These are phyloP conservation scores for Saturnispora hagleri DNA, from an alignment of 805 yeast species.

Conservation along the genomic window DNA sequence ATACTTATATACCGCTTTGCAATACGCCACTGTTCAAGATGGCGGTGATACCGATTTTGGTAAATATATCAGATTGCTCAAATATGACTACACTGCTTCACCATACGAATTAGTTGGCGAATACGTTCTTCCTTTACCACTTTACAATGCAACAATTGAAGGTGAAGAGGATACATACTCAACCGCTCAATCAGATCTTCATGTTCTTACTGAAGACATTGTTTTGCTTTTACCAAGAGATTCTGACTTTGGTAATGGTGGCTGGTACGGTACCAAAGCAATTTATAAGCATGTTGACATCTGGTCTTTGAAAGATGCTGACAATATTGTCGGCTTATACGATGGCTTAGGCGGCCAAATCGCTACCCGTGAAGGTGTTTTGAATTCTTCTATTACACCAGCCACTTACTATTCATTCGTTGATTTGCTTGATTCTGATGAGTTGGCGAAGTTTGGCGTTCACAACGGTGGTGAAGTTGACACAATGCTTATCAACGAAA, in stretches of 20 bases:
- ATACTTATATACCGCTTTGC: conserved; percentile 20
- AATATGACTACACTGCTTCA: conserved; percentile 20
- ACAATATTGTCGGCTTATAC: conserved; percentile 23
- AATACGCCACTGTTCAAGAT: conserved; percentile 26
- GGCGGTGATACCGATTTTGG: conserved; percentile 22
- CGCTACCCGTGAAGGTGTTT: conserved; percentile 17
- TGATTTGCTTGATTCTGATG: conserved; percentile 19
- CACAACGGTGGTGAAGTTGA: conserved; percentile 27
- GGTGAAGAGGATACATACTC: conserved; percentile 19
- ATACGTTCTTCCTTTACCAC: conserved; percentile 24
- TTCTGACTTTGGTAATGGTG: conserved; percentile 20
- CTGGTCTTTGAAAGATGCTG: conserved; percentile 22
- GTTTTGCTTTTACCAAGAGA: conserved; percentile 26
- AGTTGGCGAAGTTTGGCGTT: conserved; percentile 25
- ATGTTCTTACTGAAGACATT: conserved; percentile 21
- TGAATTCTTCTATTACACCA: conserved; percentile 17
- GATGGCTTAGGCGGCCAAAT: conserved; percentile 22
- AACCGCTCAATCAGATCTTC: conserved; percentile 27
- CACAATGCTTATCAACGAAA: conserved; percentile 21
- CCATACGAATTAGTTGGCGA: conserved; percentile 20
- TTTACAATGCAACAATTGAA: conserved; percentile 12
- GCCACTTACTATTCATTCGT: conserved; percentile 24
- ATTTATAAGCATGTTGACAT: conserved; percentile 24
- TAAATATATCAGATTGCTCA: conserved; percentile 20
- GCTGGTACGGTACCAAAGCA: conserved; percentile 18